These are phyloP conservation scores for Citrus maxima DNA, from an alignment of 345 rosid genomes.

Conservation along the genomic window DNA sequence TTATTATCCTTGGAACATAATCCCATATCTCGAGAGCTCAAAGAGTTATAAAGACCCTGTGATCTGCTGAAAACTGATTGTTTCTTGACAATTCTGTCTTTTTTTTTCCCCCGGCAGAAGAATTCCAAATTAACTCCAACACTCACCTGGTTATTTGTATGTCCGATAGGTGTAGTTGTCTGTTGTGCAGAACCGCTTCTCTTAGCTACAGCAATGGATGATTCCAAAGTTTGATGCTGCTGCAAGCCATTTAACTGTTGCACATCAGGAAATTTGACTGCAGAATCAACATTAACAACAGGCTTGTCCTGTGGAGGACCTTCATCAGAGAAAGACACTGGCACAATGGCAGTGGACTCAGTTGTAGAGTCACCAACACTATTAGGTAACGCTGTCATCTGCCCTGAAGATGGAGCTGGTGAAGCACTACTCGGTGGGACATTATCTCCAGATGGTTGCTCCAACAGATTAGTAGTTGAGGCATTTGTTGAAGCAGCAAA, in stretches of 20 bases:
- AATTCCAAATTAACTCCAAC: background rate
- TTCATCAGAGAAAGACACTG: conserved; percentile 16
- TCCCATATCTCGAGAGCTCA: background rate
- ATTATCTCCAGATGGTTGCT: conserved; percentile 19
- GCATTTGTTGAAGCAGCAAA: conserved; percentile 15
- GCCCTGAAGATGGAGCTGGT: conserved; percentile 16
- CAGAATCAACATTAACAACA: conserved; percentile 8
- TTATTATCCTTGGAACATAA: background rate
- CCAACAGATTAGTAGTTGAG: background rate
- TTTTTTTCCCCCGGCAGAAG: background rate
- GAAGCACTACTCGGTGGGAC: conserved; percentile 6
- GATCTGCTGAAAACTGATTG: background rate
- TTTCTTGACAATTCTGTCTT: background rate
- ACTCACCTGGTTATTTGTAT: conserved; percentile 41
- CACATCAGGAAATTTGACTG: conserved; percentile 6
- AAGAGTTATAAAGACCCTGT: background rate
- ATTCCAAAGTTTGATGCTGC: conserved; percentile 20
- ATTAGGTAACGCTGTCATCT: conserved; percentile 11
- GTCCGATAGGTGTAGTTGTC: conserved; percentile 14
- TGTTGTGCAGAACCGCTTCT: conserved; percentile 19
- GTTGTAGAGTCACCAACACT: conserved; percentile 14
- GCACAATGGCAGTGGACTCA: conserved; percentile 25
- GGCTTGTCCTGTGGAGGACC: conserved; percentile 16
- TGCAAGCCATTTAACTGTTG: conserved; percentile 17
- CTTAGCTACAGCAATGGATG: conserved; percentile 15